Conservation (phyloP, 2,329 filamentous ascomycete species). For the Aschersonia sp. region DNA sequence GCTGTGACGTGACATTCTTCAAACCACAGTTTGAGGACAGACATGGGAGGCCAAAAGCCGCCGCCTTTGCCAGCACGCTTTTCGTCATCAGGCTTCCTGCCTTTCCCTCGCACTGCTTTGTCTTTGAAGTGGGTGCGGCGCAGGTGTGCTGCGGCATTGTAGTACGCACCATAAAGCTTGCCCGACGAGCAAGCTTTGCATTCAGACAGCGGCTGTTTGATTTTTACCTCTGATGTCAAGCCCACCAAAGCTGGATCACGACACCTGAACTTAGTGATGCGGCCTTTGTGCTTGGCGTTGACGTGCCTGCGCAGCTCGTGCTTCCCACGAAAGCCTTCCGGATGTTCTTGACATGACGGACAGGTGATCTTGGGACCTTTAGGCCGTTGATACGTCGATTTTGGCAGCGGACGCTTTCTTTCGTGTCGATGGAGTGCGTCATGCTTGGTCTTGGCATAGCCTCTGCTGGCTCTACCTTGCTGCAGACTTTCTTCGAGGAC, state of each 20-base stretch:
- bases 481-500: constrained; percentile 30
- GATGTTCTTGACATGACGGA: constrained; percentile 52
- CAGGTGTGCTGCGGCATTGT: constrained; percentile 87
- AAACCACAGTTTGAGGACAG: constrained; percentile 45
- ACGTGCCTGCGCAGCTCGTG: constrained; percentile 64
- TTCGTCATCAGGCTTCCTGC: constrained; percentile 24
- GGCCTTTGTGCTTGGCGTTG: constrained; percentile 45
- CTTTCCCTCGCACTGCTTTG: constrained; percentile 32
- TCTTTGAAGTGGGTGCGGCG: constrained; percentile 77
- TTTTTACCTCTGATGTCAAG: constrained; percentile 28
- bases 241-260: constrained; percentile 32
- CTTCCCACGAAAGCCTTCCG: constrained; percentile 70
- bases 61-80: constrained; percentile 40
- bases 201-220: constrained; percentile 51
- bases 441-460: constrained; percentile 29
- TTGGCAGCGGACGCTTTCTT: constrained; percentile 28
- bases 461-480: constrained; percentile 21
- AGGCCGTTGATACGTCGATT: constrained; percentile 39
- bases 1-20: constrained; percentile 13
- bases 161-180: constrained; percentile 82
- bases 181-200: constrained; percentile 69
- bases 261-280: constrained; percentile 43
- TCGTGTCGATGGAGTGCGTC: constrained; percentile 8
- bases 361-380: constrained; percentile 61
- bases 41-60: constrained; percentile 40